Evolutionary conservation across 2,329 filamentous ascomycete species (phyloP).

Genomic region (Ilyonectria robusta): DNA sequence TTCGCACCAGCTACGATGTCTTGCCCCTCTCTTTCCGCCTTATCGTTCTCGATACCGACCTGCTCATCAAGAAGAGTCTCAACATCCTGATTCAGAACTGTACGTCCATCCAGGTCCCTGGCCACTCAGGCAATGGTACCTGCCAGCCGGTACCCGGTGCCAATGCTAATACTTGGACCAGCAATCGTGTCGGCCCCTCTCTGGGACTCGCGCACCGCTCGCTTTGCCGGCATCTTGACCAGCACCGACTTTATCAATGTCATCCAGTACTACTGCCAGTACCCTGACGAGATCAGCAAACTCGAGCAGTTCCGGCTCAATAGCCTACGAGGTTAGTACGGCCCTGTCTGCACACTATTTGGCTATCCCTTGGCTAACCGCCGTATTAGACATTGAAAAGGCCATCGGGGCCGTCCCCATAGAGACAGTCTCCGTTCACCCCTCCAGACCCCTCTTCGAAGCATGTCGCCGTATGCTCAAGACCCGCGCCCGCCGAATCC

Average conservation of each 20-base stretch:
- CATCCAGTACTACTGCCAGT: conserved; percentile 99
- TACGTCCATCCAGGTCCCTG: conserved; percentile 57
- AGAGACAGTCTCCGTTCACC: conserved; percentile 96
- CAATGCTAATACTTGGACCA: conserved; percentile 55
- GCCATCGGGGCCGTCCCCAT: conserved; percentile 92
- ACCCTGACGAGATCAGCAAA: conserved; percentile 88
- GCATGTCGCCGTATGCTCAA: conserved; percentile 95
- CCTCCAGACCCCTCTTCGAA: conserved; percentile 91
- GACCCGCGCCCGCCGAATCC: conserved; percentile 93
- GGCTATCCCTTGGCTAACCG: conserved; percentile 36
- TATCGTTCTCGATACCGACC: conserved; percentile 93
- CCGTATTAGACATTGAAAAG: conserved; percentile 85
- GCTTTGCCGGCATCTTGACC: conserved; percentile 93
- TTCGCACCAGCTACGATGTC: conserved; percentile 97
- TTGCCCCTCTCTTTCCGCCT: conserved; percentile 95
- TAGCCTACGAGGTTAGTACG: conserved; percentile 82
- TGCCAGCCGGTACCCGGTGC: not conserved
- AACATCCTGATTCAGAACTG: conserved; percentile 97
- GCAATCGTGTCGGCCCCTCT: conserved; percentile 97
- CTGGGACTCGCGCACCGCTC: conserved; percentile 94
- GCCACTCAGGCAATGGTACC: conserved; percentile 13
- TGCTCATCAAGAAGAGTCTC: conserved; percentile 97
- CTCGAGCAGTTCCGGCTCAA: conserved; percentile 95
- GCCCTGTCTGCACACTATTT: not conserved
- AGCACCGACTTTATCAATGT: conserved; percentile 99